Evolutionary conservation across 495 filamentous ascomycete genomes (phyloP), one percentile per base, ranked within the genome.

Genomic region (Trypethelium eluteriae): DNA sequence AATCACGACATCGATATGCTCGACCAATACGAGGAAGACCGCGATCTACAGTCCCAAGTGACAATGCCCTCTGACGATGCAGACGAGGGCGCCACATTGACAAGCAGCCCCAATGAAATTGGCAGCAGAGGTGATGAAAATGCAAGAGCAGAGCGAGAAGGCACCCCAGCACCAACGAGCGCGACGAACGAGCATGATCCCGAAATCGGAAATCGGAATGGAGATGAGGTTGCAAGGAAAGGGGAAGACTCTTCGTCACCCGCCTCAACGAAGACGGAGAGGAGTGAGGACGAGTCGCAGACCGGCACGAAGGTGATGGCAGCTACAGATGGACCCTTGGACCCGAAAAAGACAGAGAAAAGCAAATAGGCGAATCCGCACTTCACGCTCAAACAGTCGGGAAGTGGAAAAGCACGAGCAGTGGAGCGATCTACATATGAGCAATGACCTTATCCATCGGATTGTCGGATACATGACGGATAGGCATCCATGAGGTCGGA

Each of bases 21-120:
- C 80, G 92, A 96, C 76, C 86, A 91, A 67, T 83, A 85, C 64
- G 91, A 92, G 66, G 90, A 95, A 75, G 89, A 94, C 69, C 89
- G 89, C 75, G 93, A 93, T 68, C 69, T 83, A 39, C 77, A 78
- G 63, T 81, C 80, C 69, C 85, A 87, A 75, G 83, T 84, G 61
- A 79, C 78, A 72, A 82, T 79, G 63, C 74, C 70, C 25, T 59
- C 73, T 16, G 68, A 67, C 18, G 34, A 57, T 38, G 62, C 66
- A 70, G 46, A 74, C 82, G 69, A 80, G 74, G 66, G 77, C 79
- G 36, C 81, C 25, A 59, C 53, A 6, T n/a, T 59, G 7, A 59
- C 53, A 18, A 59, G 53, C 32, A 59, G 53, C 32, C 53, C 53
- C 25, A 59, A 36, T 35, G 53, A 59, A 32, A 59, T 59, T 36